Conservation (phyloP, 495 filamentous ascomycete species). For the Penicillium robsamsonii region DNA sequence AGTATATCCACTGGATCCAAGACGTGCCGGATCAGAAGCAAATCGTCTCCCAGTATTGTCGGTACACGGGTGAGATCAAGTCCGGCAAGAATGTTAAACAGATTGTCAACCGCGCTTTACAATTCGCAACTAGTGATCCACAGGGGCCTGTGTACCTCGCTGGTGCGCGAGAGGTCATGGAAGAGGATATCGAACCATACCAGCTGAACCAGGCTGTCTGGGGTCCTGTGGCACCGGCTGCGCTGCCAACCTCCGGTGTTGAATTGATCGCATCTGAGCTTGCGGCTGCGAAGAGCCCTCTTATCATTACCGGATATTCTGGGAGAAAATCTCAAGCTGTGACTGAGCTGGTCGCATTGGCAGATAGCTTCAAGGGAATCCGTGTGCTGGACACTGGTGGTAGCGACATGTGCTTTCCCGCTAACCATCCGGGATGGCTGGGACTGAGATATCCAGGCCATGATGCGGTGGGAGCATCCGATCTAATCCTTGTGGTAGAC, state of each 20-base stretch:
- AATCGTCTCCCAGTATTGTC: conserved; percentile 89
- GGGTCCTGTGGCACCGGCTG: conserved; percentile 73
- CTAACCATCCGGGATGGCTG: conserved; percentile 69
- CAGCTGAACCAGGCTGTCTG: conserved; percentile 68
- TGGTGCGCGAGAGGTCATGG: conserved; percentile 86
- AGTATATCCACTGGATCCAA: conserved; percentile 98
- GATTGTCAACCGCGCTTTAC: conserved; percentile 86
- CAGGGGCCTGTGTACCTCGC: conserved; percentile 84
- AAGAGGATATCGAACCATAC: conserved; percentile 86
- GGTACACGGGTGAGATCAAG: conserved; percentile 89
- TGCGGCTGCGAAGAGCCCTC: conserved; percentile 67
- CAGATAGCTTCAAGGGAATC: conserved; percentile 71
- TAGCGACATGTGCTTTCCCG: conserved; percentile 95
- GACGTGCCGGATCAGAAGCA: conserved; percentile 93
- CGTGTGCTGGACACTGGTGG: conserved; percentile 85
- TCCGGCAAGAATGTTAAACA: conserved; percentile 93
- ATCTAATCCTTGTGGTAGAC: conserved; percentile 82
- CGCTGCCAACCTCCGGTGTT: conserved; percentile 63
- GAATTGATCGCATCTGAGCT: conserved; percentile 68
- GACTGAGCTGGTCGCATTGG: conserved; percentile 70
- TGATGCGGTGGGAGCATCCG: conserved; percentile 69
- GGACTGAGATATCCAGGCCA: conserved; percentile 77
- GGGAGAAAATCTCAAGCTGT: conserved; percentile 74
- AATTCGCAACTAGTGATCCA: conserved; percentile 79
- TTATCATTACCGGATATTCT: conserved; percentile 80